Evolutionary conservation across 2,329 filamentous ascomycete genomes (phyloP), one percentile per base, ranked within the genome.

Genomic region (Neonectria punicea): DNA sequence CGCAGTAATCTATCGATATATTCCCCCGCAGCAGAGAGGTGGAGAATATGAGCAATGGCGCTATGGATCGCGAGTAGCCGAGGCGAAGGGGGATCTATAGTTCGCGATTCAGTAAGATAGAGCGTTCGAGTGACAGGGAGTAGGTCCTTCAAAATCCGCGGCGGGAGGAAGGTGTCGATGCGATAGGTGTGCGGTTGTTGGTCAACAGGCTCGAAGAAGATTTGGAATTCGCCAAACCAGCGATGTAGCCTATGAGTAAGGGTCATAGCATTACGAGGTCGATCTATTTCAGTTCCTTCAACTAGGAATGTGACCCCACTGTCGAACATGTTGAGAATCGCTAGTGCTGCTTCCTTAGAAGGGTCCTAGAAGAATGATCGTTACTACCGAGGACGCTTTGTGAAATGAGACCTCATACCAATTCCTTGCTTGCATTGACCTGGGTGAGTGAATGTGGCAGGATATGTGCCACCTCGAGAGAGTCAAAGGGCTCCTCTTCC

Each of bases 241-340:
- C 46, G 16, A 25, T 73, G 72, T 20, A 63, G 54, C 16, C 22
- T 55, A n/a, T n/a, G 14, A n/a, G 14, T 72, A 16, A 73, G 67
- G 8, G 70, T 67, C 2, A 73, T 28, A 20, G 80, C 80, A 67
- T 84, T 83, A 25, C 69, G 67, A 34, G 79, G 78, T 53, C 76
- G 74, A 67, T 83, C 79, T 58, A 83, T 81, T 10, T 81, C 73
- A 30, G 66, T 58, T 53, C 80, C 80, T 47, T 81, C 73, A 53
- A 82, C 81, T 1, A 81, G 57, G 68, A 77, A 70, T 10, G 71
- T 70, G 39, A 78, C 71, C 28, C 75, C 77, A 34, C 54, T 68
- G 61, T 82, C 79, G 62, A 83, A 81, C 79, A 83, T 82, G 30
- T 82, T 79, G 2, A 82, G 75, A 43, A 83, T 77, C 18, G 71